These are phyloP conservation scores for Cutaneotrichosporon daszewskae DNA, from an alignment of 1,284 basidiomycete genomes.

Conservation along the genomic window DNA sequence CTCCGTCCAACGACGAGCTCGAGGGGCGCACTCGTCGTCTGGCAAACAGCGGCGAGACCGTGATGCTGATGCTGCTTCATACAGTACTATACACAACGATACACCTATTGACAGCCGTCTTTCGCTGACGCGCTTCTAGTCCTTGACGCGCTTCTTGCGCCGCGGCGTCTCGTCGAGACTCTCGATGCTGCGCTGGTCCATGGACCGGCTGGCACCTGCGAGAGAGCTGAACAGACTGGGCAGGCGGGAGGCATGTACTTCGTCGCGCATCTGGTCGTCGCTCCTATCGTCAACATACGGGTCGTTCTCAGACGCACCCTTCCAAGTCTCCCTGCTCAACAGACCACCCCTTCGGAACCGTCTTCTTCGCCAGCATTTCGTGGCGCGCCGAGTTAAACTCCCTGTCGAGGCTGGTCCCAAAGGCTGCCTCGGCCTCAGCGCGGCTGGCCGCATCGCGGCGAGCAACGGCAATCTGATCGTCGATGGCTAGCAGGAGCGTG, in stretches of 20 bases:
- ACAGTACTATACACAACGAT: slow-evolving; percentile 4
- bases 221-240: background rate
- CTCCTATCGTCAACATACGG: background rate
- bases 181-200: slow-evolving; percentile 9
- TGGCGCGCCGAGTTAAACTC: slow-evolving; percentile 3
- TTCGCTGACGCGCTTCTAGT: slow-evolving; percentile 3
- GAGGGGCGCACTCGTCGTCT: too few relatives aligned
- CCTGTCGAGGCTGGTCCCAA: slow-evolving; percentile 6
- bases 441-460: slow-evolving; percentile 7
- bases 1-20: too few relatives aligned
- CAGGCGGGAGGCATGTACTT: background rate
- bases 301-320: too few relatives aligned
- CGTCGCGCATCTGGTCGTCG: background rate
- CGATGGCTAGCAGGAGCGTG: slow-evolving; percentile 55
- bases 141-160: slow-evolving; percentile 9
- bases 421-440: slow-evolving; percentile 3
- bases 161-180: slow-evolving; percentile 3
- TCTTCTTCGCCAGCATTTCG: too few relatives aligned
- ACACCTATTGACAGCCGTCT: slow-evolving; percentile 1
- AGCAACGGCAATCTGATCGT: slow-evolving; percentile 38
- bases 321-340: too few relatives aligned
- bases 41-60: too few relatives aligned
- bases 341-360: too few relatives aligned
- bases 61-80: too few relatives aligned
- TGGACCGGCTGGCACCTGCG: too few relatives aligned